Evolutionary conservation across 345 rosid species (phyloP), one percentile per base, ranked within the genome.

Genomic region (Eucalyptus marginata): DNA sequence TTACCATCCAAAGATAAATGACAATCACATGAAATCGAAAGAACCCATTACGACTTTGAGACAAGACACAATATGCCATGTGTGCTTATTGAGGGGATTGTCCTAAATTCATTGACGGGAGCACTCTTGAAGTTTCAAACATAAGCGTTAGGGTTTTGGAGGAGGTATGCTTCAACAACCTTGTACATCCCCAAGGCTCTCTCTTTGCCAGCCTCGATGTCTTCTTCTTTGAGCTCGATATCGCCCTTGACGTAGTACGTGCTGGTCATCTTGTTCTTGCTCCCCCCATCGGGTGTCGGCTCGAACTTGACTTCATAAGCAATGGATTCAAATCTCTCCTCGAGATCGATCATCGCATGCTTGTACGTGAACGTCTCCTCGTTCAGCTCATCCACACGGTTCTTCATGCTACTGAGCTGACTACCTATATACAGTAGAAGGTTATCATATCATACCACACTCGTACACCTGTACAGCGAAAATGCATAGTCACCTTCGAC

Each of bases 331-430:
- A 91, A 49, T 22, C 89, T 91, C 5, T 90, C 92, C 89, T 89
- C 92, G 0, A 91, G 93, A 89, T 94, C 95, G 12, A 91, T 88
- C 91, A 89, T 47, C 5, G 91, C 91, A 88, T 93, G 91, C 56
- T 89, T 89, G 89, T 90, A 91, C 5, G 86, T 50, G 36, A 86
- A 91, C 2, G 89, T 91, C 85, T 89, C 89, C 16, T 49, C 36
- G 54, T 93, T 94, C 1, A 92, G 79, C 40, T 88, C 90, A 4
- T 93, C 94, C 1, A 92, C 64, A 54, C 90, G 43, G 88, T 90
- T 90, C 93, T 88, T 91, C 20, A 90, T 81, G 62, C 18, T 68
- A 59, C 88, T 88, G 8, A 92, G 47, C 68, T 87, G 80, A 86
- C 54, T 81, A 86, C 94, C 92, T 91, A 91, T 90, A 86, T 8